These are phyloP conservation scores for Spathaspora hagerdaliae DNA, from an alignment of 805 yeast species.

Conservation along the genomic window DNA sequence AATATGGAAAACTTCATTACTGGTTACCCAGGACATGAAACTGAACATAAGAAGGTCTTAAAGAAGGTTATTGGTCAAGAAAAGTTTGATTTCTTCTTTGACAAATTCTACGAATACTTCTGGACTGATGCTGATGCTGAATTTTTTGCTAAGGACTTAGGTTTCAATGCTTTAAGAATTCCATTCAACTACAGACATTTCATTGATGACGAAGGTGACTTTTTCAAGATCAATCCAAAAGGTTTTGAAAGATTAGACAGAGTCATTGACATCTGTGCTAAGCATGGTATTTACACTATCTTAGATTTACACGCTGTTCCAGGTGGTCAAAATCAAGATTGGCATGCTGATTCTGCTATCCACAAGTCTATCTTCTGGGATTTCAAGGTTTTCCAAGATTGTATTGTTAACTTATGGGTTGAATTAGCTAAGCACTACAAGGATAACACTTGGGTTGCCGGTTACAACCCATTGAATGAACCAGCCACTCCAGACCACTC, in stretches of 20 bases:
- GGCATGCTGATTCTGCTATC: constrained; percentile 48
- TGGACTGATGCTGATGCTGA: constrained; percentile 50
- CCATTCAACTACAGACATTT: constrained; percentile 53
- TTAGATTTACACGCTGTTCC: constrained; percentile 49
- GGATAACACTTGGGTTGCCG: constrained; percentile 48
- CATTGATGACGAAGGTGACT: constrained; percentile 42
- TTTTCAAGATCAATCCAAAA: constrained; percentile 37
- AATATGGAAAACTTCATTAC: constrained; percentile 57
- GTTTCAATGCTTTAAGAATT: constrained; percentile 45
- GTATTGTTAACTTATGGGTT: constrained; percentile 42
- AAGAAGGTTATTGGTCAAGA: constrained; percentile 40
- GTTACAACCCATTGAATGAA: constrained; percentile 53
- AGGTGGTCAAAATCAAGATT: constrained; percentile 54
- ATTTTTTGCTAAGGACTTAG: constrained; percentile 36
- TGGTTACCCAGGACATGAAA: constrained; percentile 52
- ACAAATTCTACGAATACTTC: constrained; percentile 49
- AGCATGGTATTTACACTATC: constrained; percentile 44
- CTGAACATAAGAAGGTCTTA: constrained; percentile 44
- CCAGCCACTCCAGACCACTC: constrained; percentile 45
- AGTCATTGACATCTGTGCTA: constrained; percentile 41
- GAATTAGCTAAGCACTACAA: constrained; percentile 43
- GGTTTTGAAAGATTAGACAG: constrained; percentile 45
- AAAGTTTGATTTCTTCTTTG: constrained; percentile 46
- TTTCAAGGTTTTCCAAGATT: constrained; percentile 46
- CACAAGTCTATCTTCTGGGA: constrained; percentile 50